These are phyloP conservation scores for Metschnikowia aberdeeniae DNA, from an alignment of 805 yeast species.

Conservation along the genomic window DNA sequence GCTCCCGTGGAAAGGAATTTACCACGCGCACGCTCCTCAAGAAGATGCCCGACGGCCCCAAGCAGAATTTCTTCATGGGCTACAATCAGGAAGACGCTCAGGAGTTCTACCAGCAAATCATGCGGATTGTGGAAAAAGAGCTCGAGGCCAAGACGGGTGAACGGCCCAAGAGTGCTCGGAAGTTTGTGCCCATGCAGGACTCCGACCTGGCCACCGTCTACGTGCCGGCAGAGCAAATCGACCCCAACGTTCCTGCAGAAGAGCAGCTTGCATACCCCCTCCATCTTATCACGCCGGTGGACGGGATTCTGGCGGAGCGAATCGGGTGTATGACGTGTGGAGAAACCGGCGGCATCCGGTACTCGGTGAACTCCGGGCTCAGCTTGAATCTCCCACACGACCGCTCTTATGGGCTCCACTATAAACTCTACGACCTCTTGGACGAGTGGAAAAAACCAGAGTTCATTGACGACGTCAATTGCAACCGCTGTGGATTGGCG, in stretches of 20 bases:
- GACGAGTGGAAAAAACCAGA: conserved; percentile 74
- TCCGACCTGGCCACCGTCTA: conserved; percentile 41
- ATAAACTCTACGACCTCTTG: conserved; percentile 48
- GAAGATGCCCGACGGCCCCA: conserved; percentile 74
- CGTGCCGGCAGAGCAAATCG: conserved; percentile 73
- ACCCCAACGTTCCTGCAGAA: conserved; percentile 55
- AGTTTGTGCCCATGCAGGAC: conserved; percentile 14
- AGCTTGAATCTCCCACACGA: conserved; percentile 62
- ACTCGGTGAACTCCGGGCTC: conserved; percentile 71
- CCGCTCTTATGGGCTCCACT: conserved; percentile 33
- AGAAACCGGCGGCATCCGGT: conserved; percentile 88
- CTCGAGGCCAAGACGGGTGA: conserved; percentile 20
- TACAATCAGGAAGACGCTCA: conserved; percentile 96
- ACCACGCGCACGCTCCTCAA: conserved; percentile 58
- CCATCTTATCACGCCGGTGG: conserved; percentile 79
- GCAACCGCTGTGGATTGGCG: conserved; percentile 83
- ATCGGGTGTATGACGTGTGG: conserved; percentile 91
- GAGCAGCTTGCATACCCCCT: conserved; percentile 46
- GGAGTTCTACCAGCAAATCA: conserved; percentile 82
- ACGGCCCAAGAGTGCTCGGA: conserved; percentile 1
- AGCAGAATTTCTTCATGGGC: conserved; percentile 71
- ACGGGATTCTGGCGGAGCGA: conserved; percentile 82
- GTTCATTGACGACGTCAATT: conserved; percentile 87
- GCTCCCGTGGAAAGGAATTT: conserved; percentile 52
- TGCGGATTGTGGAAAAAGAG: conserved; percentile 63